phyloP scores from a whole-genome alignment of 441 rosid species.

The Sinapis alba region DNA sequence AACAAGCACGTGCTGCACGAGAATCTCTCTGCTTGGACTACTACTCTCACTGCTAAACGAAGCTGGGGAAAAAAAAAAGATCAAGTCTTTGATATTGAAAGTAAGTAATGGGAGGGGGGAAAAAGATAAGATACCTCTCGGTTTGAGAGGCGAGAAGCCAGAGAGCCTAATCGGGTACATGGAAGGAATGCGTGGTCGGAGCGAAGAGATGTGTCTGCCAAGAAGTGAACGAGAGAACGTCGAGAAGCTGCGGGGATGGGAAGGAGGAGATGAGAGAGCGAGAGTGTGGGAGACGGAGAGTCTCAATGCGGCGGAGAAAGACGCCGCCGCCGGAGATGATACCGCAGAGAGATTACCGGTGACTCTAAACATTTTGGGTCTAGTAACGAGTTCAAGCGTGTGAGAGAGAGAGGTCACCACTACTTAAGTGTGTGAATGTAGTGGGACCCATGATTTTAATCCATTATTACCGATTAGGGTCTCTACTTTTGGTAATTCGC shows the following conservation, averaged over 20 bases:
- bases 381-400: neutral
- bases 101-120: neutral
- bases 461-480: neutral
- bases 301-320: slow-evolving; percentile 43
- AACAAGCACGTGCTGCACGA: slow-evolving; percentile 87
- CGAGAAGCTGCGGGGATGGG: slow-evolving; percentile 41
- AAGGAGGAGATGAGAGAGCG: slow-evolving; percentile 33
- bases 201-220: slow-evolving; percentile 36
- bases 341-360: slow-evolving; percentile 35
- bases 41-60: slow-evolving; percentile 58
- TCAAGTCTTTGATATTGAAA: too few species aligned
- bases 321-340: slow-evolving; percentile 46
- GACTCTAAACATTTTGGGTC: slow-evolving; percentile 50
- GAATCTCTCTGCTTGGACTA: slow-evolving; percentile 56
- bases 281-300: slow-evolving; percentile 46
- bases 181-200: slow-evolving; percentile 39
- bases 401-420: neutral
- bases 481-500: neutral
- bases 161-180: slow-evolving; percentile 19
- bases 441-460: neutral
- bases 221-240: slow-evolving; percentile 39
- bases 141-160: slow-evolving; percentile 40
- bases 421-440: neutral
- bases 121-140: slow-evolving; percentile 28
- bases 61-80: slow-evolving; percentile 40